These are phyloP conservation scores for Chlamydomonas eustigma DNA, from an alignment of 139 green algal species.

Conservation along the genomic window DNA sequence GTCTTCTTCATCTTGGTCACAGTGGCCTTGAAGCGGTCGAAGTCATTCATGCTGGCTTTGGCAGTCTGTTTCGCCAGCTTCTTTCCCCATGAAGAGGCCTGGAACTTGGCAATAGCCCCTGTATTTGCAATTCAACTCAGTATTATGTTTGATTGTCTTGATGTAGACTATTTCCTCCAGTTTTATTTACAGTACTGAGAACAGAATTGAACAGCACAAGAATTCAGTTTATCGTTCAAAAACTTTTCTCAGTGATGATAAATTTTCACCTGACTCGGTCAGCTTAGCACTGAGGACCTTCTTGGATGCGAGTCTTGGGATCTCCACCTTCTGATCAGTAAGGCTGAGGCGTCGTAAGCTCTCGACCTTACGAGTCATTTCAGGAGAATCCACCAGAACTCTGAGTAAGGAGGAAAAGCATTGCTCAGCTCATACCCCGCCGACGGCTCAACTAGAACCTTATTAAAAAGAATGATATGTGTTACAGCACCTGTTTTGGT, in stretches of 20 bases:
- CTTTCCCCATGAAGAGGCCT: slow-evolving; percentile 77
- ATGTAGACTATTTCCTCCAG: too few species aligned
- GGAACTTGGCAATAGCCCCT: slow-evolving; percentile 73
- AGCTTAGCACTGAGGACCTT: slow-evolving; percentile 75
- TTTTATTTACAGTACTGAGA: too few species aligned
- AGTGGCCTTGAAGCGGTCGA: slow-evolving; percentile 85
- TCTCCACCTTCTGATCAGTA: slow-evolving; percentile 92
- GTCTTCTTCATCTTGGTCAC: slow-evolving; percentile 43
- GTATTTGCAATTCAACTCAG: slow-evolving; percentile 52
- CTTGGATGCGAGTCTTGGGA: slow-evolving; percentile 85
- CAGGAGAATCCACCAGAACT: slow-evolving; percentile 88
- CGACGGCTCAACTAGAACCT: too few species aligned
- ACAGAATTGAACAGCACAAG: background rate
- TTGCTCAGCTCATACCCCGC: too few species aligned
- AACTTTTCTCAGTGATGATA: background rate
- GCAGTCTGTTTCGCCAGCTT: slow-evolving; percentile 71
- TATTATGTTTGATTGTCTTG: too few species aligned
- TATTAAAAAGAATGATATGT: too few species aligned
- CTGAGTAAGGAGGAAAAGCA: background rate
- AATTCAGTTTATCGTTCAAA: background rate
- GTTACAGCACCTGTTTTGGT: slow-evolving; percentile 87
- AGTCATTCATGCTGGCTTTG: slow-evolving; percentile 81
- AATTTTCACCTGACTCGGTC: slow-evolving; percentile 53
- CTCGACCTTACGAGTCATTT: slow-evolving; percentile 56
- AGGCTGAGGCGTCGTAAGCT: slow-evolving; percentile 94